Evolutionary conservation across 305 asterid species (phyloP).

Genomic region (Fraxinus greggii): DNA sequence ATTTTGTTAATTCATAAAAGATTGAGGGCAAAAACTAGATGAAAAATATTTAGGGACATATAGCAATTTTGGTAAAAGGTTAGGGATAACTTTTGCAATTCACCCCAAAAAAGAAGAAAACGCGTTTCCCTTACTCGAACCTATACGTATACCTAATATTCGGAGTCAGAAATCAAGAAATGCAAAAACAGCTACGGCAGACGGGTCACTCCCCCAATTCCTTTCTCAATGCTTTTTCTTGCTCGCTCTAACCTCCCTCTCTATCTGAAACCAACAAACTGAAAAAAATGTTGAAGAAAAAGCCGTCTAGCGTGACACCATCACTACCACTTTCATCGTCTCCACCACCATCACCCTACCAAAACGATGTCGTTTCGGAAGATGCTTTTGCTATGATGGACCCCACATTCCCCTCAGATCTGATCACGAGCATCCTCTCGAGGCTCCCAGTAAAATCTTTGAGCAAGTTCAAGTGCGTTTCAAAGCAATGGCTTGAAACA

Average conservation of each 20-base stretch:
- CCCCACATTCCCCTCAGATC: conserved; percentile 38
- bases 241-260: neutral
- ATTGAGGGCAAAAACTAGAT: neutral
- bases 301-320: conserved; percentile 23
- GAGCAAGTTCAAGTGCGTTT: conserved; percentile 57
- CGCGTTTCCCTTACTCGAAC: neutral
- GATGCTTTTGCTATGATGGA: conserved; percentile 5
- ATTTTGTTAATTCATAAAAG: too few relatives aligned
- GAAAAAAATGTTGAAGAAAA: conserved; percentile 29
- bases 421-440: conserved; percentile 40
- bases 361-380: conserved; percentile 30
- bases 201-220: neutral
- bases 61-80: neutral
- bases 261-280: neutral
- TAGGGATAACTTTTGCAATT: neutral
- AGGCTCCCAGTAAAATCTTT: conserved; percentile 45
- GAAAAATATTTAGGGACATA: neutral
- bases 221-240: neutral
- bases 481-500: conserved; percentile 43
- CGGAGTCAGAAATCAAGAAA: neutral
- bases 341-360: neutral
- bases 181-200: neutral
- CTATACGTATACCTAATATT: neutral
- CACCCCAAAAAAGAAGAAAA: neutral
- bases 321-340: conserved; percentile 20